Conservation (phyloP, 108 stramenopile genomes). For the Stephanodiscus triporus region DNA sequence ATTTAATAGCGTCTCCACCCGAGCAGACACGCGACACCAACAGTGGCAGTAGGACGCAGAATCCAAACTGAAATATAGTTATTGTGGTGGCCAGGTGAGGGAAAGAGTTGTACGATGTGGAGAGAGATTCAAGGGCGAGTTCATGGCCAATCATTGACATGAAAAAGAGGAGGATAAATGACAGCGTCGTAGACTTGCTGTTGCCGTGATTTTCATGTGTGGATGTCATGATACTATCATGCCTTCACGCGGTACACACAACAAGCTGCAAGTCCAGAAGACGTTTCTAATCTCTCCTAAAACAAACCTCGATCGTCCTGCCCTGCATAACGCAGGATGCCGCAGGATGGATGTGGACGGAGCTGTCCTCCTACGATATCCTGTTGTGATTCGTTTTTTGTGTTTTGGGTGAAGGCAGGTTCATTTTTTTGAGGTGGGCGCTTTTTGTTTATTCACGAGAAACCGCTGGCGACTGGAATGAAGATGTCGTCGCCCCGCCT, state of each 20-base stretch:
- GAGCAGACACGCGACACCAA: slow-evolving; percentile 38
- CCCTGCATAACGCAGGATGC: background rate
- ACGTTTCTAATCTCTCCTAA: background rate
- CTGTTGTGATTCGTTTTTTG: background rate
- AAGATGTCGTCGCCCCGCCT: no score
- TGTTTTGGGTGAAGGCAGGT: no score
- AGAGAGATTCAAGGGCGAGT: slow-evolving; percentile 64
- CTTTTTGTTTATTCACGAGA: no score
- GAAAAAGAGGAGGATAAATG: slow-evolving; percentile 57
- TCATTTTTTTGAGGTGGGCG: no score
- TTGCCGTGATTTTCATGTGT: background rate
- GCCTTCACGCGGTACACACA: no score
- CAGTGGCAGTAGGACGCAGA: slow-evolving; percentile 60
- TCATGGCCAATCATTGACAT: slow-evolving; percentile 63
- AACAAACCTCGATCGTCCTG: background rate
- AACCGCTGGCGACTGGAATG: no score
- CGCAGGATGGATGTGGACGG: background rate
- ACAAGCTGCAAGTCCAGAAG: background rate
- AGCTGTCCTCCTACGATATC: background rate
- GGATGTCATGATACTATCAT: background rate
- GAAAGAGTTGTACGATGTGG: slow-evolving; percentile 52
- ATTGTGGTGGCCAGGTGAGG: slow-evolving; percentile 53
- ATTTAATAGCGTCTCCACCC: slow-evolving; percentile 42
- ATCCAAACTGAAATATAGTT: slow-evolving; percentile 73
- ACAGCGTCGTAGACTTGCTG: slow-evolving; percentile 12